Base-by-base conservation (phyloP, 192 early-diverging fungal genomes). In the Anaeromyces robustus region DNA sequence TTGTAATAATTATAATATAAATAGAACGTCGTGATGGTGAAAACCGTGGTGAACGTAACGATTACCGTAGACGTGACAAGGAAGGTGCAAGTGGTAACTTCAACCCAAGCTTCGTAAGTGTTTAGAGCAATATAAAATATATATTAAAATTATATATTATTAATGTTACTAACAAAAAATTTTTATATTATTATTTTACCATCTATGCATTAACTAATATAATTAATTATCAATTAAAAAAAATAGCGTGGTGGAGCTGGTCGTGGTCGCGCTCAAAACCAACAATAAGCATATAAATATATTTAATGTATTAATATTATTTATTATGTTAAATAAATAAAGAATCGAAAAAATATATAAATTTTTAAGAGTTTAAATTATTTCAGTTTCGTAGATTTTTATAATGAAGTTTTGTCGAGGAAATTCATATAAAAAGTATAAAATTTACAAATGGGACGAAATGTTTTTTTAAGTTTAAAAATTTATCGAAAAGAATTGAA, bases 41-140 rank as follows among this genome's bases (percentile, higher is more conserved):
- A 83, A 93, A 93, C 86, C 97, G 96, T 89, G 91, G 96, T 82
- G 93, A 94, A 81, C 91, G 91, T 82, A 91, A 94, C 86, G 89
- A 68, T 28, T 68, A 68, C 52, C 52, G 90, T 80, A 91, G 88
- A 87, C 90, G 89, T 85, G 93, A 93, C 90, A 97, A 97, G 93
- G 96, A 97, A 86, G 94, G 92, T 81, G 94, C 94, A 82, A 91
- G 93, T 82, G 95, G 94, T 83, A 92, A 95, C 89, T 99, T 93
- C 91, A 92, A 94, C 87, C 96, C 97, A 81, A 95, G 97, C 89
- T 99, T 99, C 95, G 89, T 90, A 85, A 85, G 84, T 89, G 29
- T 34, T 28, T n/a, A n/a, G n/a, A n/a, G n/a, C n/a, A n/a, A n/a
- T n/a, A n/a, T n/a, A n/a, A n/a, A n/a, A n/a, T n/a, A n/a, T n/a